Conservation (phyloP, 1,284 basidiomycete genomes). For the Microbotryum intermedium region DNA sequence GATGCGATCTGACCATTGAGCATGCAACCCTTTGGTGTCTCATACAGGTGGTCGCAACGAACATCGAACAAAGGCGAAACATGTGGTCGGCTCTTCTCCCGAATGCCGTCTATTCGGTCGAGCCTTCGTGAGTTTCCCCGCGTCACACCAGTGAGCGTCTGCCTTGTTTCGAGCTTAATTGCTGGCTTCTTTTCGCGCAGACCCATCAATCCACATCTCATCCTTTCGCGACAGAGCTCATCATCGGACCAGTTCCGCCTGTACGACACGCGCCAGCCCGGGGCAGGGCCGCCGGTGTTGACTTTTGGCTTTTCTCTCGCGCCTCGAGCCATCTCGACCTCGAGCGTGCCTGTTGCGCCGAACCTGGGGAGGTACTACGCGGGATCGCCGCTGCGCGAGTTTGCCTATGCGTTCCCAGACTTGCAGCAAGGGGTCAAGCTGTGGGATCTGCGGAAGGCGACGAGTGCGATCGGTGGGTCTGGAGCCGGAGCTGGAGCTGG, state of each 20-base stretch:
- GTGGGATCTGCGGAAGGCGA: background rate
- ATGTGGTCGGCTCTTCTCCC: slow-evolving; percentile 15
- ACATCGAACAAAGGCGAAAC: slow-evolving; percentile 1
- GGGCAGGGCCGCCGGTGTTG: background rate
- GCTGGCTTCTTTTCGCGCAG: background rate
- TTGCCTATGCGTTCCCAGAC: slow-evolving; percentile 19
- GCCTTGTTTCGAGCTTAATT: background rate
- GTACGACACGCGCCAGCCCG: slow-evolving; percentile 8
- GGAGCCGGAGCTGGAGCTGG: background rate
- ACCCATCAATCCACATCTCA: slow-evolving; percentile 12
- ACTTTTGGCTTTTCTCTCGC: slow-evolving; percentile 19
- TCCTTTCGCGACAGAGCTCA: slow-evolving; percentile 11
- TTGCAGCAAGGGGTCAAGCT: slow-evolving; percentile 17
- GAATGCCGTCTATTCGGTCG: slow-evolving; percentile 10
- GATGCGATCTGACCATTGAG: background rate
- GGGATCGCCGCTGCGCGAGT: slow-evolving; percentile 9
- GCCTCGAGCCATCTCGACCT: background rate
- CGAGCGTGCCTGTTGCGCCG: background rate
- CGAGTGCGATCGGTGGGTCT: background rate
- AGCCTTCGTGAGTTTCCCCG: slow-evolving; percentile 4
- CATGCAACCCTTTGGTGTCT: background rate
- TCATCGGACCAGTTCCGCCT: slow-evolving; percentile 13
- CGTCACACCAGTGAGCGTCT: background rate
- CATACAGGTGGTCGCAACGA: slow-evolving; percentile 15
- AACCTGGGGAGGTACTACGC: slow-evolving; percentile 23